These are phyloP conservation scores for Middelhovenomyces tepae DNA, from an alignment of 805 yeast genomes.

Conservation along the genomic window DNA sequence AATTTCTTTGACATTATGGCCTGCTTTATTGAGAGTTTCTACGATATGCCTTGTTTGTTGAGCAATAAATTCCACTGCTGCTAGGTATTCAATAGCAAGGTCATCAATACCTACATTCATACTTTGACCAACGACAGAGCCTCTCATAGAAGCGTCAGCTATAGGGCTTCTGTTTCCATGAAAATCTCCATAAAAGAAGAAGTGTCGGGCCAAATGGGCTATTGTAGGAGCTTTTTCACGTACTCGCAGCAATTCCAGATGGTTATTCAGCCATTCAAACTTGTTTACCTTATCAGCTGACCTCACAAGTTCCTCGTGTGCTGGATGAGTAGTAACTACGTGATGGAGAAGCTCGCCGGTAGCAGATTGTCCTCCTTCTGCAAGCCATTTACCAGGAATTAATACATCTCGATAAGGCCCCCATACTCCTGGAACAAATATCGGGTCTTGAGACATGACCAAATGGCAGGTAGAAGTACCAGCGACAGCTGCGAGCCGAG, in stretches of 20 bases:
- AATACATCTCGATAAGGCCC: constrained; percentile 94
- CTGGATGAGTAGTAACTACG: constrained; percentile 82
- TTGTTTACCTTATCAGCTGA: constrained; percentile 52
- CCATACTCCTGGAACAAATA: constrained; percentile 96
- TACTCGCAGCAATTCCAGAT: constrained; percentile 55
- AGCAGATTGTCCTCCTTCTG: constrained; percentile 98
- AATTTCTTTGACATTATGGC: constrained; percentile 66
- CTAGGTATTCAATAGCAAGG: constrained; percentile 77
- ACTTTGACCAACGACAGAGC: constrained; percentile 82
- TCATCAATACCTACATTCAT: constrained; percentile 85
- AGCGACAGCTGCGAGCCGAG: constrained; percentile 94
- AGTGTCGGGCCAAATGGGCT: constrained; percentile 69
- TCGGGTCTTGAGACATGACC: constrained; percentile 72
- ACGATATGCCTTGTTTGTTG: constrained; percentile 95
- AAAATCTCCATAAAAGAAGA: constrained; percentile 91
- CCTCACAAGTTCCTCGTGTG: constrained; percentile 60
- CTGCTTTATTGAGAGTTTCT: constrained; percentile 70
- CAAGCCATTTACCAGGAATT: constrained; percentile 86
- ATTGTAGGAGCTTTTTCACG: constrained; percentile 58
- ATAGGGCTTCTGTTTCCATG: constrained; percentile 98
- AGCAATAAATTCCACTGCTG: constrained; percentile 94
- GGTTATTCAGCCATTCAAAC: constrained; percentile 74
- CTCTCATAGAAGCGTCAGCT: constrained; percentile 90
- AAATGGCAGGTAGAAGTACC: constrained; percentile 98
- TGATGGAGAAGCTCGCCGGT: constrained; percentile 92